Evolutionary conservation across 2,329 filamentous ascomycete genomes (phyloP).

Genomic region (Herpotrichia juniperi): DNA sequence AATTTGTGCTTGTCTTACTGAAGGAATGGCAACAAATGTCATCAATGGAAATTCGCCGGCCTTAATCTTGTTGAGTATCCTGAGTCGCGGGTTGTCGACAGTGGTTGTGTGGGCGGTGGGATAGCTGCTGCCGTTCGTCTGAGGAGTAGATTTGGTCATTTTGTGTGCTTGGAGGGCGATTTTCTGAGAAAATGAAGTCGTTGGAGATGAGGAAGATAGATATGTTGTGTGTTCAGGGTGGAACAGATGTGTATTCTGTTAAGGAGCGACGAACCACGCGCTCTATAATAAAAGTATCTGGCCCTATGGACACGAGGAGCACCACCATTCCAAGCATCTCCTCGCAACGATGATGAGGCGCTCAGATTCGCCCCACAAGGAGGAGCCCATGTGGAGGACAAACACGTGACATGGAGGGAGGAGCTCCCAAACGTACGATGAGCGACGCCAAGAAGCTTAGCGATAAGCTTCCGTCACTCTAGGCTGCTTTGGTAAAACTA

Average conservation of each 20-base stretch:
- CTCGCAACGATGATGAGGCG: background rate
- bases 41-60: constrained; percentile 50
- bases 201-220: background rate
- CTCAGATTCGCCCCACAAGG: constrained; percentile 1
- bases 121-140: too few species aligned
- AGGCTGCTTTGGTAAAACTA: too few species aligned
- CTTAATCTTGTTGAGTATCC: constrained; percentile 53
- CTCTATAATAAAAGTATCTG: background rate
- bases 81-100: constrained; percentile 48
- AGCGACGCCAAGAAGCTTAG: too few species aligned
- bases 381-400: background rate
- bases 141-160: background rate
- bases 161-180: background rate
- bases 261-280: background rate
- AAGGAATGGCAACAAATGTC: constrained; percentile 58
- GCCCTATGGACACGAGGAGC: background rate
- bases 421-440: background rate
- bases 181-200: background rate
- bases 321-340: background rate
- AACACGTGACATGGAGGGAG: too few species aligned
- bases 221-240: background rate
- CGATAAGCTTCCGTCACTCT: too few species aligned
- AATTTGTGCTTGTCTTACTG: constrained; percentile 56
- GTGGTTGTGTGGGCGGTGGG: background rate
- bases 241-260: background rate